Evolutionary conservation across 169 alveolate genomes (phyloP).

Genomic region (Plasmodium inui): DNA sequence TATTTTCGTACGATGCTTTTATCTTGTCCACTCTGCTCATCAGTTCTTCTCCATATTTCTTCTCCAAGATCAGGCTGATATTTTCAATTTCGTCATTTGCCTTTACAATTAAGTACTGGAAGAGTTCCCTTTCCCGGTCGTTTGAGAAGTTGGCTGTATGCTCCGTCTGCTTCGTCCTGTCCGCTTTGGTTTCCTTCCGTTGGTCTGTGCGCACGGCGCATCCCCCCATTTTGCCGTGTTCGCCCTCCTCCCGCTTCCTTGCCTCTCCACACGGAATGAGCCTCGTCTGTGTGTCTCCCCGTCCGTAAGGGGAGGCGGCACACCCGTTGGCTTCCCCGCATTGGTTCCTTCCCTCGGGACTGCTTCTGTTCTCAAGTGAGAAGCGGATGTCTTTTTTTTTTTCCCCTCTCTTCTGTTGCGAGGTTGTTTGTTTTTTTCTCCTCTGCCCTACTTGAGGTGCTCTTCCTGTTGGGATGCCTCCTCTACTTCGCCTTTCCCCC

Average conservation of each 20-base stretch:
- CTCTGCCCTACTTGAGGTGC: background rate
- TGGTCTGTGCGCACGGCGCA: background rate
- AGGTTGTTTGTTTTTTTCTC: background rate
- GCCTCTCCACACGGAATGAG: background rate
- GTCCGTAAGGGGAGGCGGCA: background rate
- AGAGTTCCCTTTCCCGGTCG: constrained; percentile 35
- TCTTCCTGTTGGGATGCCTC: background rate
- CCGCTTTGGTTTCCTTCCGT: background rate
- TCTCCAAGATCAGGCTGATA: constrained; percentile 9
- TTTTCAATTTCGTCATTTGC: constrained; percentile 50
- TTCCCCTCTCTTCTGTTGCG: background rate
- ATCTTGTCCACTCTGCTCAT: background rate
- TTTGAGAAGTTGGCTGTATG: background rate
- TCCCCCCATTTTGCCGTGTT: background rate
- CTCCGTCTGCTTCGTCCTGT: background rate
- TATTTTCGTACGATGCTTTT: constrained; percentile 19
- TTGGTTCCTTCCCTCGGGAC: background rate
- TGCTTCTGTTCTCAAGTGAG: constrained; percentile 6
- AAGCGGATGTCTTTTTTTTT: constrained; percentile 12
- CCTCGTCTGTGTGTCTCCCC: background rate
- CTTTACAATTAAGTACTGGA: constrained; percentile 30
- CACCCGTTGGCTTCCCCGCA: background rate
- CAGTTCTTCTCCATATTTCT: constrained; percentile 23
- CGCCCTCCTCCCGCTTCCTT: background rate
- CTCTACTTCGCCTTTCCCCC: background rate